These are phyloP conservation scores for Penicillium sp. DNA, from an alignment of 2,329 filamentous ascomycete genomes.

Conservation along the genomic window DNA sequence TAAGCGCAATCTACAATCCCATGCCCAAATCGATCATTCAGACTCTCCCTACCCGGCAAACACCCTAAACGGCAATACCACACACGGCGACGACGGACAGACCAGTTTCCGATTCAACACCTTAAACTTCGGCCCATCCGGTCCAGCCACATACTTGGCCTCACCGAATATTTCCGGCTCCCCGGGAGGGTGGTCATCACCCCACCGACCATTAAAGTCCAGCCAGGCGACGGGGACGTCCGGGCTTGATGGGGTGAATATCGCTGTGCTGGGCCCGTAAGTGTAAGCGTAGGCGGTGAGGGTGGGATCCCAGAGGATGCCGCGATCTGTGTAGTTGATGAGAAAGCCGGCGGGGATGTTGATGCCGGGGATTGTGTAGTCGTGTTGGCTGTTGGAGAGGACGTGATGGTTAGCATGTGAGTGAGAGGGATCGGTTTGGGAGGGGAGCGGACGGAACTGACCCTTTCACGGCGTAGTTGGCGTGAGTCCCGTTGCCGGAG, in stretches of 20 bases:
- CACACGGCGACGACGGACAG: constrained; percentile 56
- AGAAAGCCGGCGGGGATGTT: constrained; percentile 58
- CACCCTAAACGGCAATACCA: constrained; percentile 42
- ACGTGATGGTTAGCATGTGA: not conserved
- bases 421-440: not conserved
- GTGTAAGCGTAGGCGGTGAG: constrained; percentile 58
- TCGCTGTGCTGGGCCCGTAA: constrained; percentile 46
- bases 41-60: constrained; percentile 15
- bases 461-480: constrained; percentile 62
- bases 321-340: constrained; percentile 57
- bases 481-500: constrained; percentile 63
- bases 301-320: constrained; percentile 62
- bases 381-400: constrained; percentile 51
- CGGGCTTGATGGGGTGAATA: constrained; percentile 50
- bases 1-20: not conserved
- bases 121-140: constrained; percentile 64
- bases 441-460: constrained; percentile 15
- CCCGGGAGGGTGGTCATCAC: constrained; percentile 59
- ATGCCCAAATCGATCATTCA: too few species aligned
- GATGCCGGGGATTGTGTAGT: constrained; percentile 63
- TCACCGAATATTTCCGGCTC: constrained; percentile 55
- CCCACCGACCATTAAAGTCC: constrained; percentile 61
- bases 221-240: constrained; percentile 57
- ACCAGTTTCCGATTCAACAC: constrained; percentile 57
- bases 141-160: constrained; percentile 59